Conservation (phyloP, 495 filamentous ascomycete species). For the Hyaloscypha hepaticicola region DNA sequence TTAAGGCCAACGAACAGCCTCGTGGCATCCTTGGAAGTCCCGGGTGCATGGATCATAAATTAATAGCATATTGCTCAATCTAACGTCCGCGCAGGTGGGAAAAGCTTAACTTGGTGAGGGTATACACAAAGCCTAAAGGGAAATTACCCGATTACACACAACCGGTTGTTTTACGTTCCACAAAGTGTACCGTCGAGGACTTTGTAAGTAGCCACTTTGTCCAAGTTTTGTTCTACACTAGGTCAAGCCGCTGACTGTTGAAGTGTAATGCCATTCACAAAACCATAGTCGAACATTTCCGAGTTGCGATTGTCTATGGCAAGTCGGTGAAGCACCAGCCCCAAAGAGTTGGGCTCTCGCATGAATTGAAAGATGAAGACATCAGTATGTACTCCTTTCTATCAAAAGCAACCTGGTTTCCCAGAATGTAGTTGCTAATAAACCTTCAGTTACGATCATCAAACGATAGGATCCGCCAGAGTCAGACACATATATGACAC, state of each 20-base stretch:
- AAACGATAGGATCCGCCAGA: conserved; percentile 62
- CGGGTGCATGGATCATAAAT: background rate
- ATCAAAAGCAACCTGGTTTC: background rate
- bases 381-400: conserved; percentile 68
- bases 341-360: conserved; percentile 86
- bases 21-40: background rate
- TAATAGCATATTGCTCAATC: background rate
- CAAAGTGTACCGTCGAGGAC: conserved; percentile 87
- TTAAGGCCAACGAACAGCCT: background rate
- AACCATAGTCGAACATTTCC: conserved; percentile 94
- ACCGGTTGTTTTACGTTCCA: conserved; percentile 84
- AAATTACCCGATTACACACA: conserved; percentile 88
- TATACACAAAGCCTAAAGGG: conserved; percentile 98
- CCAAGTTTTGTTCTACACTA: background rate
- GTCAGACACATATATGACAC: background rate
- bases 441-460: conserved; percentile 78
- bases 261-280: conserved; percentile 97
- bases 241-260: background rate
- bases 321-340: conserved; percentile 98
- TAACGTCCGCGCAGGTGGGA: conserved; percentile 65
- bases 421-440: conserved; percentile 36
- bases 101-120: conserved; percentile 82
- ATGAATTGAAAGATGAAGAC: conserved; percentile 94
- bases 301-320: conserved; percentile 91
- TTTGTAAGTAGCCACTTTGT: conserved; percentile 65